Percentiles rank a stretch among this genome's conserved stretches.
Evolutionary conservation across 78 protist genomes (phyloP).

Genomic region (Dictyostelium purpureum): DNA sequence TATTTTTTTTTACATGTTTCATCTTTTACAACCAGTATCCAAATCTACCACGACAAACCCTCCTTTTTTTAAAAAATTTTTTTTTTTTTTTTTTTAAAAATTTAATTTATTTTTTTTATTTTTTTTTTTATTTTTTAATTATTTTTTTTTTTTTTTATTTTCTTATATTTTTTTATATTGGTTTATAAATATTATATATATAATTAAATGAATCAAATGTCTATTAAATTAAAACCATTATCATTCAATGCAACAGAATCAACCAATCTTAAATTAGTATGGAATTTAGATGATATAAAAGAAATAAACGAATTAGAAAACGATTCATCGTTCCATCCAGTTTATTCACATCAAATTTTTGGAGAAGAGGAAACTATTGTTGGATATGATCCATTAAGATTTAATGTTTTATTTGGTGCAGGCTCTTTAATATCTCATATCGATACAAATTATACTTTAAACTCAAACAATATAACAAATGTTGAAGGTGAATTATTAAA

Average conservation of each 20-base stretch:
- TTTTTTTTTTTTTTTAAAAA: too few relatives aligned
- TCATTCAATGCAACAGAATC: constrained; percentile 30
- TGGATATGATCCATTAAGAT: constrained; percentile 57
- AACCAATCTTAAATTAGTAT: constrained; percentile 20
- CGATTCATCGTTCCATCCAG: not conserved
- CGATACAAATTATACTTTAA: constrained; percentile 52
- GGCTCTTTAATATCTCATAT: constrained; percentile 23
- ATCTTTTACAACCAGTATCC: too few relatives aligned
- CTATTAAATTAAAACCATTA: not conserved
- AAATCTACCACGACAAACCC: too few relatives aligned
- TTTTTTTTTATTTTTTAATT: too few relatives aligned
- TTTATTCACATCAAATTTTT: constrained; percentile 54
- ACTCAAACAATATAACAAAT: constrained; percentile 43
- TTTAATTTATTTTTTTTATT: too few relatives aligned
- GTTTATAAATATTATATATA: too few relatives aligned
- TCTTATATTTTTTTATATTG: too few relatives aligned
- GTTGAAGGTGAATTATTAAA: constrained; percentile 25
- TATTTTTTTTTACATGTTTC: too few relatives aligned
- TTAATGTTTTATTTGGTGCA: constrained; percentile 46
- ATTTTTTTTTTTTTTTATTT: too few relatives aligned
- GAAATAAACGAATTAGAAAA: not conserved
- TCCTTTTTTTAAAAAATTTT: too few relatives aligned
- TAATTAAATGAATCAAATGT: too few relatives aligned
- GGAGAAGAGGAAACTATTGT: constrained; percentile 3
- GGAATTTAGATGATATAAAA: not conserved